Base-by-base conservation (phyloP, 169 alveolate species). In the Plasmodium knowlesi region DNA sequence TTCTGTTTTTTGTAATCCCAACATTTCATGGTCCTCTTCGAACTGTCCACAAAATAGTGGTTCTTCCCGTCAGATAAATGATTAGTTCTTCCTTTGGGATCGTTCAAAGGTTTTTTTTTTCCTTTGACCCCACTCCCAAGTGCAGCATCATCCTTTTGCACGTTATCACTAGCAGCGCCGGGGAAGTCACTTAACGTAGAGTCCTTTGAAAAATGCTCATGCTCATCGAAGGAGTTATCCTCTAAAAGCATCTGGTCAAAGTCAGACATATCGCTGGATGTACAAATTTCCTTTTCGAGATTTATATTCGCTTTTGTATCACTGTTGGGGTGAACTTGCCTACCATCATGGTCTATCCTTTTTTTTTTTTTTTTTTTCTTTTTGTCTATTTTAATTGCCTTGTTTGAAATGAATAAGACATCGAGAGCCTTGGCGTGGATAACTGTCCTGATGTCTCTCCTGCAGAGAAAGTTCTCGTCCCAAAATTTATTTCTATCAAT, bases 401-500 rank as follows among this genome's bases (percentile, higher is more conserved):
- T 93, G 39, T 89, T 83, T 76, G 86, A 83, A 96, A 92, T 53
- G 86, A 25, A 95, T 74, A 96, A 94, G 85, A 53, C 96, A 92
- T 50, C 94, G 78, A 95, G 89, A 43, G 93, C 95, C 83, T 76
- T 92, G 76, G 37, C 98, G 95, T 84, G 98, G 84, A 92, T 95
- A 72, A 97, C 97, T 37, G 98, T 90, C 57, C 98, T 94, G n/a
- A 96, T 90, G 92, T 97, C 99, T 61, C 99, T 86, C 67, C 99
- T 86, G 80, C 98, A 96, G 28, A 98, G 95, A 88, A 98, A 98
- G 53, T 95, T 96, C 81, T 95, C 97, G 67, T 97, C 93, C 99
- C 99, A 98, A 97, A 98, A 98, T 61, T 96, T 96, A 73, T 97
- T 98, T 96, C 97, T 95, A 53, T 97, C 98, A 30, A 96, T 96